Conservation (phyloP, 768 basidiomycete genomes). For the Mycena leptocephala region DNA sequence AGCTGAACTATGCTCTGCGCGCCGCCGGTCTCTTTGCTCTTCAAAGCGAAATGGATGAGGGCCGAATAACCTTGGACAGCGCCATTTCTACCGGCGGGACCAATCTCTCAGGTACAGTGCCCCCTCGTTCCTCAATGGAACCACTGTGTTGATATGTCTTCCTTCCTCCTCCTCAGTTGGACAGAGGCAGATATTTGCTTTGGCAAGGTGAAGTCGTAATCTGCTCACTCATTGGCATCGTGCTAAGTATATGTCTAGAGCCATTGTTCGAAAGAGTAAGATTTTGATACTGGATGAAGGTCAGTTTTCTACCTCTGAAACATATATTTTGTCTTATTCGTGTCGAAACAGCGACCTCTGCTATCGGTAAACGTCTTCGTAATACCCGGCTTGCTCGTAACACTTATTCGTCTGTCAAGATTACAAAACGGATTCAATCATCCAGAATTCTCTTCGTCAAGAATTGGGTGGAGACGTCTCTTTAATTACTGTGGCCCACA, state of each 20-base stretch:
- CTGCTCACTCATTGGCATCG: not conserved
- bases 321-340: not conserved
- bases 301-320: not conserved
- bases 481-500: slow-evolving; percentile 16
- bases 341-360: slow-evolving; percentile 22
- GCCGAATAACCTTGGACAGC: slow-evolving; percentile 36
- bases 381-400: not conserved
- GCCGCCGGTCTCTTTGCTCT: slow-evolving; percentile 51
- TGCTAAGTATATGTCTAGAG: not conserved
- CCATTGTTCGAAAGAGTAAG: slow-evolving; percentile 34
- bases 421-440: slow-evolving; percentile 57
- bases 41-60: slow-evolving; percentile 50
- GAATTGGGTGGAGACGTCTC: slow-evolving; percentile 27
- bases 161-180: too few species aligned
- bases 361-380: not conserved
- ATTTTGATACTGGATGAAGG: slow-evolving; percentile 36
- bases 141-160: too few species aligned
- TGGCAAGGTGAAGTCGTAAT: slow-evolving; percentile 46
- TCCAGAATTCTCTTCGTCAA: slow-evolving; percentile 55
- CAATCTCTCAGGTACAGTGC: too few species aligned
- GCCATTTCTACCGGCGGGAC: slow-evolving; percentile 14
- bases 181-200: slow-evolving; percentile 63
- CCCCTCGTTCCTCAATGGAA: too few species aligned
- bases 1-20: slow-evolving; percentile 52
- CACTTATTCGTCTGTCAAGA: slow-evolving; percentile 46